A percentile compares a stretch with the other conserved stretches of the same genome.
phyloP scores from a whole-genome alignment of 345 rosid genomes.

The Excoecaria agallocha region DNA sequence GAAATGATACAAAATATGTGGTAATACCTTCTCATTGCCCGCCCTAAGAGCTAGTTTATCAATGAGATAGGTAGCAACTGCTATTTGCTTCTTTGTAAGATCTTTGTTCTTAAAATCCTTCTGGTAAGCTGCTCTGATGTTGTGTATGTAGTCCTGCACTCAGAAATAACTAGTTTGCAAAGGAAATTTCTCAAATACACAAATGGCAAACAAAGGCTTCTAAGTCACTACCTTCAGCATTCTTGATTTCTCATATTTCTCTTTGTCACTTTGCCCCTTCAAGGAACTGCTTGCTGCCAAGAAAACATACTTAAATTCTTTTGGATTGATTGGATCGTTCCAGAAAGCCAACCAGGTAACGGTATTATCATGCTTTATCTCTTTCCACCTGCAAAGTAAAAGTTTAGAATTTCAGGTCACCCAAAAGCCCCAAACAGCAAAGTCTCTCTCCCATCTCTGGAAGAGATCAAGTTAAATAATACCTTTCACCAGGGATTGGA shows the following conservation, averaged over 20 bases:
- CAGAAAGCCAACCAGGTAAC: constrained; percentile 99
- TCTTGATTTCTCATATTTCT: constrained; percentile 98
- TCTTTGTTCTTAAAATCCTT: constrained; percentile 78
- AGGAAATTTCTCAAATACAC: constrained; percentile 5
- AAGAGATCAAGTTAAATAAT: constrained; percentile 24
- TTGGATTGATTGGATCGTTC: constrained; percentile 92
- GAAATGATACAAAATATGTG: neutral
- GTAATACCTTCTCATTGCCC: constrained; percentile 92
- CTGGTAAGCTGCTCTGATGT: constrained; percentile 81
- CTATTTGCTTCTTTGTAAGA: constrained; percentile 67
- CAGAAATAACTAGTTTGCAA: constrained; percentile 13
- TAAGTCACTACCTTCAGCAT: constrained; percentile 63
- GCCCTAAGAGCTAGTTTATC: constrained; percentile 99
- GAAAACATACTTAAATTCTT: constrained; percentile 93
- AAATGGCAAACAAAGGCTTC: constrained; percentile 6
- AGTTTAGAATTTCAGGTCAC: constrained; percentile 31
- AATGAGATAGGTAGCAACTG: constrained; percentile 98
- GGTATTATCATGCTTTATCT: constrained; percentile 90
- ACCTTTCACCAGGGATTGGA: constrained; percentile 96
- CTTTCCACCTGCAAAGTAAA: constrained; percentile 83
- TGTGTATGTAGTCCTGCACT: constrained; percentile 66
- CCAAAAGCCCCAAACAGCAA: constrained; percentile 6
- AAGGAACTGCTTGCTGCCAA: constrained; percentile 95
- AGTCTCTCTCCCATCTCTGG: constrained; percentile 2
- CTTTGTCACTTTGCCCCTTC: constrained; percentile 98